Evolutionary conservation across 495 filamentous ascomycete genomes (phyloP).

Genomic region (Neurospora terricola): DNA sequence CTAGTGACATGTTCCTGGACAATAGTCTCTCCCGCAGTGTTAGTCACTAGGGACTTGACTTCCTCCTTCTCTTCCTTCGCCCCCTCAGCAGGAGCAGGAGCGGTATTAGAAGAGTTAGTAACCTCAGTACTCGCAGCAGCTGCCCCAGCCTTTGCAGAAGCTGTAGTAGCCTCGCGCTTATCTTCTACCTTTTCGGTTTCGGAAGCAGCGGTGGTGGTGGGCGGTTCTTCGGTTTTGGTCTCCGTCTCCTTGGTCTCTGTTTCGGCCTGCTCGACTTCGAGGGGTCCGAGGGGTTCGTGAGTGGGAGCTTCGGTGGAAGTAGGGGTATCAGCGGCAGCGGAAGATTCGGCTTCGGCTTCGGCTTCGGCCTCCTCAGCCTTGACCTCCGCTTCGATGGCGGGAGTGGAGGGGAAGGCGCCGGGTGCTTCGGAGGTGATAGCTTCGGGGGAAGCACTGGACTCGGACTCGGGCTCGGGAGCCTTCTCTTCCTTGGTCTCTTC

Average conservation of each 20-base stretch:
- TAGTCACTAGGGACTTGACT: conserved; percentile 37
- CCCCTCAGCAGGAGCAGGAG: not conserved
- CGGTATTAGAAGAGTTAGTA: not conserved
- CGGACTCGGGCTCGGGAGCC: conserved; percentile 11
- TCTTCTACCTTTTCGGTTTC: not conserved
- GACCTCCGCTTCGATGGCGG: conserved; percentile 5
- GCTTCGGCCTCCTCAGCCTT: conserved; percentile 2
- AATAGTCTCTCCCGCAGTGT: conserved; percentile 47
- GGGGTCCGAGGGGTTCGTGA: conserved; percentile 4
- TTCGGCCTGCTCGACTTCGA: not conserved
- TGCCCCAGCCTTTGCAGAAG: not conserved
- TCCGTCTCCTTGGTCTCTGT: conserved; percentile 3
- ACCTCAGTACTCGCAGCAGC: not conserved
- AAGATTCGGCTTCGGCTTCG: not conserved
- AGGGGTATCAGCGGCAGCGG: not conserved
- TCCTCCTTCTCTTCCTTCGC: conserved; percentile 1
- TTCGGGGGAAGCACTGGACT: conserved; percentile 4
- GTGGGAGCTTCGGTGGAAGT: conserved; percentile 4
- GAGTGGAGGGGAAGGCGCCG: not conserved
- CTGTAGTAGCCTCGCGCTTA: not conserved
- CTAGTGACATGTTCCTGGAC: conserved; percentile 30
- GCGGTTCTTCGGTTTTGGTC: not conserved
- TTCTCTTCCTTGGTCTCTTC: conserved; percentile 18
- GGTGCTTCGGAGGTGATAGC: not conserved
- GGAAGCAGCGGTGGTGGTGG: not conserved